Percentiles rank a stretch among this genome's conserved stretches.
Evolutionary conservation across 768 basidiomycete genomes (phyloP).

Genomic region (Sarcomyxa edulis): DNA sequence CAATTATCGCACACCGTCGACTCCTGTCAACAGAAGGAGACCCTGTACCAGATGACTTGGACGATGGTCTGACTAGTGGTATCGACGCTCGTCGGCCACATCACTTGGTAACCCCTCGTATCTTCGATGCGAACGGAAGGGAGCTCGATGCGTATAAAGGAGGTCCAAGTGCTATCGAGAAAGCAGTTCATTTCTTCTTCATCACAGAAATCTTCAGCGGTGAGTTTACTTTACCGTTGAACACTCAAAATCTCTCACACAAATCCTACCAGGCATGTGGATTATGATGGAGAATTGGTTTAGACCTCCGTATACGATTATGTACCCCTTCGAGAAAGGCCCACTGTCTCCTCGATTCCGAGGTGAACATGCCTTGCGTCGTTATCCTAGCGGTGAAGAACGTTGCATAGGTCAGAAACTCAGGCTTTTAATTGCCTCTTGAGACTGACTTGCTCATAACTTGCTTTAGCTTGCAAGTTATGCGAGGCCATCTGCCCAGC

Average conservation of each 20-base stretch:
- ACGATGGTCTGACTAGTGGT: slow-evolving; percentile 29
- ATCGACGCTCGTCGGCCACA: slow-evolving; percentile 26
- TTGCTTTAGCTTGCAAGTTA: slow-evolving; percentile 82
- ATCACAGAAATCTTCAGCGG: slow-evolving; percentile 98
- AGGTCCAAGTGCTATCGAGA: slow-evolving; percentile 90
- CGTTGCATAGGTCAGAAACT: slow-evolving; percentile 85
- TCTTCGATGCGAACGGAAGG: slow-evolving; percentile 35
- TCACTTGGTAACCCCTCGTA: slow-evolving; percentile 13
- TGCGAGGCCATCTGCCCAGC: slow-evolving; percentile 99
- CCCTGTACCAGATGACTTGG: slow-evolving; percentile 22
- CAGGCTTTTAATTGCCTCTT: neutral
- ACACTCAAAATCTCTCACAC: neutral
- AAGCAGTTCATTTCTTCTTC: slow-evolving; percentile 95
- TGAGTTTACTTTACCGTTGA: slow-evolving; percentile 27
- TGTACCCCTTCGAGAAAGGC: slow-evolving; percentile 98
- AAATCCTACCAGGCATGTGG: slow-evolving; percentile 78
- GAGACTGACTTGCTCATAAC: slow-evolving; percentile 5
- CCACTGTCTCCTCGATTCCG: slow-evolving; percentile 97
- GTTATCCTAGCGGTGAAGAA: slow-evolving; percentile 98
- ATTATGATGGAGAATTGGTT: slow-evolving; percentile 90
- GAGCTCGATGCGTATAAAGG: slow-evolving; percentile 64
- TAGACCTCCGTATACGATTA: slow-evolving; percentile 96
- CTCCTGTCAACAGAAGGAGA: slow-evolving; percentile 42
- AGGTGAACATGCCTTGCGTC: slow-evolving; percentile 93
- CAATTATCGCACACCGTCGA: slow-evolving; percentile 42